Evolutionary conservation across 352 stramenopile genomes (phyloP), one percentile per base, ranked within the genome.

Genomic region (Globisporangium solare): DNA sequence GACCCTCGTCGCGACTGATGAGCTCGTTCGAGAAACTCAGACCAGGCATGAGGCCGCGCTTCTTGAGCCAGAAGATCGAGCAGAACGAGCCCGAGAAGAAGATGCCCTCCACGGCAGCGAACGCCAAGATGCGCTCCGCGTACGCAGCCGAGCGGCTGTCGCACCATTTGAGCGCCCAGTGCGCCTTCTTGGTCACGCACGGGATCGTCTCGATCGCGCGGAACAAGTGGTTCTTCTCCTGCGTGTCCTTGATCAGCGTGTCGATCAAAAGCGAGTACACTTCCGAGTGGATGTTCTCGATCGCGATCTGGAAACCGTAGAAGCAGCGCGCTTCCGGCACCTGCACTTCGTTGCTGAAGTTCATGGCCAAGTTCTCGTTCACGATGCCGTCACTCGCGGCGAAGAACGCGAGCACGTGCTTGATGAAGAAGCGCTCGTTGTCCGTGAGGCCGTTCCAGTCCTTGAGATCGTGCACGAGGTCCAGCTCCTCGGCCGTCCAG

Each of bases 51-150:
- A 99, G 86, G 8, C 96, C 96, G 35, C 96, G 83, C 83, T 99
- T 99, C 88, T 99, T 99, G 27, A 99, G 79, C 97, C 97, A 99
- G 70, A 99, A 99, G 66, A 99, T 97, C 48, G 97, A 95, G 82
- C 97, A 99, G 74, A 99, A 99, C 37, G 83, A 97, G 37, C 97
- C 97, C 11, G 86, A 98, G 78, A 99, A 99, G 82, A 99, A 99
- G 60, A 99, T 99, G 49, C 97, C 97, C 68, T 99, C 97, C 0
- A 99, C 95, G 6, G 96, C 94, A 7, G 96, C 95, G 71, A 99
- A 99, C 40, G 96, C 96, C 37, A 99, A 76, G 49, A 98, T 87
- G 47, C 97, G 88, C 76, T 99, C 97, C 0, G 96, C 94, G 71
- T 99, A 99, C 24, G 89, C 95, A 1, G 95, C 94, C 59, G 90